Conservation (phyloP, 768 basidiomycete species). For the Dentipellis fragilis region DNA sequence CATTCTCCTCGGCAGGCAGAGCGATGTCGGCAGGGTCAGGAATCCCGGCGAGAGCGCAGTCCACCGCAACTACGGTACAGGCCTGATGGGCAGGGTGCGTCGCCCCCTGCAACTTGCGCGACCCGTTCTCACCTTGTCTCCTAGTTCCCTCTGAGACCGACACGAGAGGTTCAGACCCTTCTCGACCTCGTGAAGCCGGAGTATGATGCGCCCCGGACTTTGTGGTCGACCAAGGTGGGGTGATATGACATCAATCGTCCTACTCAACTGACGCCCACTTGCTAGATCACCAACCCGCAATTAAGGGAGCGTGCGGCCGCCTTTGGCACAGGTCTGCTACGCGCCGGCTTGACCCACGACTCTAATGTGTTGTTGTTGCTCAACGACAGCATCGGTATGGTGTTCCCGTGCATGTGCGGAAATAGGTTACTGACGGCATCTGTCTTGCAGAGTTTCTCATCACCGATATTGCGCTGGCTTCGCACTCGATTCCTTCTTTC, state of each 20-base stretch:
- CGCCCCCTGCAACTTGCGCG: neutral
- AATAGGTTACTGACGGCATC: neutral
- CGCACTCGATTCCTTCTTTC: conserved; percentile 57
- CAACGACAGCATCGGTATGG: conserved; percentile 68
- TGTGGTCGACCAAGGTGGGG: conserved; percentile 71
- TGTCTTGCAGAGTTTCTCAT: conserved; percentile 58
- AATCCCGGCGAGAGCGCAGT: conserved; percentile 77
- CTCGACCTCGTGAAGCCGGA: conserved; percentile 61
- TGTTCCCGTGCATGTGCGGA: neutral
- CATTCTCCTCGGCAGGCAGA: conserved; percentile 87
- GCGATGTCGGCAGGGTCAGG: conserved; percentile 76
- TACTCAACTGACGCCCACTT: neutral
- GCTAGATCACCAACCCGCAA: conserved; percentile 63
- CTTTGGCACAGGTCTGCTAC: conserved; percentile 64
- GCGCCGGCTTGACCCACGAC: conserved; percentile 41
- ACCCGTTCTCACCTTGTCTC: neutral
- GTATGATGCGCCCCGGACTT: conserved; percentile 53
- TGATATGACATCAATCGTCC: neutral
- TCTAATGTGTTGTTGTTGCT: conserved; percentile 69
- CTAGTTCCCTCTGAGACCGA: conserved; percentile 67
- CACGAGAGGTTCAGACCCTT: conserved; percentile 60
- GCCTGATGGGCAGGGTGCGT: conserved; percentile 69
- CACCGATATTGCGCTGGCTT: conserved; percentile 68
- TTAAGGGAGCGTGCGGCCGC: conserved; percentile 63
- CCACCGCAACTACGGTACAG: conserved; percentile 86